These are phyloP conservation scores for Parasitella parasitica DNA, from an alignment of 371 early-diverging fungal species.

Conservation along the genomic window DNA sequence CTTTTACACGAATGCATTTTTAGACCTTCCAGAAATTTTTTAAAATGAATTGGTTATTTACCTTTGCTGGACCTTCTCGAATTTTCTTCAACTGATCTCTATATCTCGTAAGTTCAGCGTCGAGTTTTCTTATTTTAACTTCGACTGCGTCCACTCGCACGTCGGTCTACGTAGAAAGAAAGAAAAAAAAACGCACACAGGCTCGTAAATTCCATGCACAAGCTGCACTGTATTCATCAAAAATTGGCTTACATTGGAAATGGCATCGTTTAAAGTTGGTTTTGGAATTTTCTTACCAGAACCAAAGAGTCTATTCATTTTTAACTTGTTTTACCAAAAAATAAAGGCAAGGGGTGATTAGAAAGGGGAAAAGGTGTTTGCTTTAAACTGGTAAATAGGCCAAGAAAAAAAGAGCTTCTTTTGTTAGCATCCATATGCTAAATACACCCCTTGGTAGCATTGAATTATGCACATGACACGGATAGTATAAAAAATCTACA, in stretches of 20 bases:
- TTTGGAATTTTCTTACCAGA: slow-evolving; percentile 33
- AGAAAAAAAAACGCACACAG: neutral
- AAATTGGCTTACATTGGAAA: slow-evolving; percentile 24
- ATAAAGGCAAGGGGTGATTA: neutral
- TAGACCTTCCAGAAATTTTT: slow-evolving; percentile 90
- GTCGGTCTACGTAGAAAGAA: slow-evolving; percentile 66
- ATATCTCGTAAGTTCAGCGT: slow-evolving; percentile 88
- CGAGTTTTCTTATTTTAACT: slow-evolving; percentile 90
- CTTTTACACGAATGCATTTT: slow-evolving; percentile 67
- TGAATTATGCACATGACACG: neutral
- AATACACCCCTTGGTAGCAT: neutral
- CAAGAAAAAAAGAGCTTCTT: neutral
- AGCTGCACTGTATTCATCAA: no score
- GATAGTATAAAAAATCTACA: no score
- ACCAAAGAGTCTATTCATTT: slow-evolving; percentile 45
- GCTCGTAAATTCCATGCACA: neutral
- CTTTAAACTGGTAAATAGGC: neutral
- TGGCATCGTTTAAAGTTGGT: slow-evolving; percentile 27
- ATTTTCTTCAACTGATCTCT: slow-evolving; percentile 92
- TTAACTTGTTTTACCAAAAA: neutral
- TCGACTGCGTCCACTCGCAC: slow-evolving; percentile 82
- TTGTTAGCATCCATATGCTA: neutral
- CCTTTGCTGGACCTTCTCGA: slow-evolving; percentile 92
- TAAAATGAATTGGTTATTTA: slow-evolving; percentile 87
- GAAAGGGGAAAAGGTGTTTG: neutral